These are phyloP conservation scores for Nemania serpens DNA, from an alignment of 2,329 filamentous ascomycete species.

Conservation along the genomic window DNA sequence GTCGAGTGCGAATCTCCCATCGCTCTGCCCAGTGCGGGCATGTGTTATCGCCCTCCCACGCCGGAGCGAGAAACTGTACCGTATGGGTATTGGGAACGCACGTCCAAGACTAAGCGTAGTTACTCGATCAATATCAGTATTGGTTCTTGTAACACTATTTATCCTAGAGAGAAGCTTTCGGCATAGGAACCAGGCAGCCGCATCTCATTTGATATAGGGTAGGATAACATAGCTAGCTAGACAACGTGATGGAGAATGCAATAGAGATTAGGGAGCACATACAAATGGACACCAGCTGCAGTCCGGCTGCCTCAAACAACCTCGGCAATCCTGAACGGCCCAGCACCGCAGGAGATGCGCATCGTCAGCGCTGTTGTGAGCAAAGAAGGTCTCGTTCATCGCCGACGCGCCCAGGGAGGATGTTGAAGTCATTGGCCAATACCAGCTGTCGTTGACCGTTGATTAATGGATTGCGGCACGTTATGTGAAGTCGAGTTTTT, in stretches of 20 bases:
- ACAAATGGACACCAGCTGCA: conserved; percentile 62
- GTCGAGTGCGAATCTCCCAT: conserved; percentile 45
- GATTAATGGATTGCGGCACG: too few species aligned
- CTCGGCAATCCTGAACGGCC: conserved; percentile 53
- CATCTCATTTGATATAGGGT: too few species aligned
- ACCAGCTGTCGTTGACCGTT: neutral
- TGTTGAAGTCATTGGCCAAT: neutral
- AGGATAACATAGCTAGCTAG: too few species aligned
- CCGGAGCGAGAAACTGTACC: conserved; percentile 55
- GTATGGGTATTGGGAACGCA: conserved; percentile 57
- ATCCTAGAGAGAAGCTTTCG: too few species aligned
- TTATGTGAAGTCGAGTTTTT: too few species aligned
- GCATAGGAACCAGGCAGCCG: neutral
- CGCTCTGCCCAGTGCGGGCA: conserved; percentile 57
- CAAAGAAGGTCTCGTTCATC: conserved; percentile 19
- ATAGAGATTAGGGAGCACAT: conserved; percentile 37
- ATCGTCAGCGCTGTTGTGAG: conserved; percentile 32
- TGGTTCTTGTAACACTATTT: too few species aligned
- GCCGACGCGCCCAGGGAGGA: neutral
- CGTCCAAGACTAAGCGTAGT: conserved; percentile 51
- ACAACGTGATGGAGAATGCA: too few species aligned
- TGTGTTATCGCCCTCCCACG: conserved; percentile 51
- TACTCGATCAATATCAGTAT: neutral
- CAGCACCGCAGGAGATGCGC: conserved; percentile 56
- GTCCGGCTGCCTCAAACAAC: conserved; percentile 48